Conservation (phyloP, 495 filamentous ascomycete genomes). For the Hypoxylon fragiforme region DNA sequence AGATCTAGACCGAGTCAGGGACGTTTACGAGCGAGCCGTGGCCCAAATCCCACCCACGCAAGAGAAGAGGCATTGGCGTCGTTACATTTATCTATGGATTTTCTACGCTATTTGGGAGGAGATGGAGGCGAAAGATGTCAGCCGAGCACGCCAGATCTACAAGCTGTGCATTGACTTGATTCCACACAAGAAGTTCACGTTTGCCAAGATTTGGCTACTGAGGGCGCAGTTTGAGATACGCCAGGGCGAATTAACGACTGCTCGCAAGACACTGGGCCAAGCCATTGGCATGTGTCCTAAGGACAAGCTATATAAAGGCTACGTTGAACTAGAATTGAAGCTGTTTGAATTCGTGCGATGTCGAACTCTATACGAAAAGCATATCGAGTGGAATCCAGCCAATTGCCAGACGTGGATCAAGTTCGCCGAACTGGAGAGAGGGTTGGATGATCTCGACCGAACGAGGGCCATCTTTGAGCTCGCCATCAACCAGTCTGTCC, state of each 20-base stretch:
- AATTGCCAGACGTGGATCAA: slow-evolving; percentile 95
- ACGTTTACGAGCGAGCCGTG: slow-evolving; percentile 94
- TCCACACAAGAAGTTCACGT: slow-evolving; percentile 96
- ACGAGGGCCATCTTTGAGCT: slow-evolving; percentile 92
- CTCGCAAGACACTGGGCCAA: slow-evolving; percentile 84
- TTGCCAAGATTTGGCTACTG: slow-evolving; percentile 93
- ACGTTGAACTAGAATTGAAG: slow-evolving; percentile 87
- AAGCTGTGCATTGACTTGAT: slow-evolving; percentile 83
- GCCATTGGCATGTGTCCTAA: slow-evolving; percentile 96
- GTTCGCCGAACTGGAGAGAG: slow-evolving; percentile 88
- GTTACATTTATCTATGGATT: slow-evolving; percentile 97
- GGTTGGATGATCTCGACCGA: slow-evolving; percentile 83
- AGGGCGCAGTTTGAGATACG: slow-evolving; percentile 93
- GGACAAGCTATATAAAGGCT: slow-evolving; percentile 90
- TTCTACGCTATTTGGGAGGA: slow-evolving; percentile 98
- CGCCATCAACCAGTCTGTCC: slow-evolving; percentile 74
- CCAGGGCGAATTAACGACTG: slow-evolving; percentile 75
- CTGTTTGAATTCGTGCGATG: slow-evolving; percentile 91
- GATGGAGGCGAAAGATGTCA: slow-evolving; percentile 74
- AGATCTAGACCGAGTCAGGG: slow-evolving; percentile 78
- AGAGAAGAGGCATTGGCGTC: slow-evolving; percentile 95
- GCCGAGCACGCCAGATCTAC: slow-evolving; percentile 88
- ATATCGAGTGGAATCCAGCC: slow-evolving; percentile 83
- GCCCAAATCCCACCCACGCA: slow-evolving; percentile 94
- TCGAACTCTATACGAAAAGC: slow-evolving; percentile 89